Evolutionary conservation across 202 grass and related monocot species (phyloP).

Genomic region (Zizania palustris): DNA sequence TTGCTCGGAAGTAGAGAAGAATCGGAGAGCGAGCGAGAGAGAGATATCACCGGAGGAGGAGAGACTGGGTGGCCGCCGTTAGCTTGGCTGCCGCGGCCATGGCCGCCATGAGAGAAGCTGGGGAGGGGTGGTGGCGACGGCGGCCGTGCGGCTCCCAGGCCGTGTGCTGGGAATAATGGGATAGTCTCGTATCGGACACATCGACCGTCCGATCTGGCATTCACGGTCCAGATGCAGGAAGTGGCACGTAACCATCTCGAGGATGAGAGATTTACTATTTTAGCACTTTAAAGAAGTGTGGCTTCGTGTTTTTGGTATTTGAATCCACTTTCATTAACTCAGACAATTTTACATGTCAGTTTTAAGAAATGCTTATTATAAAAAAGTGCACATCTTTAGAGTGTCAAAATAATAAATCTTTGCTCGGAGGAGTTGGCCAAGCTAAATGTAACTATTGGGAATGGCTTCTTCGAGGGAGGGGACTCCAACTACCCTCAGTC

Average conservation of each 20-base stretch:
- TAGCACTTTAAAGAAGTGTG: too few species aligned
- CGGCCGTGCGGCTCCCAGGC: not conserved
- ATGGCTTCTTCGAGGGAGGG: too few species aligned
- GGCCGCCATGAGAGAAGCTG: slow-evolving; percentile 34
- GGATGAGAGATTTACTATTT: too few species aligned
- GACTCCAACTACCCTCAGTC: too few species aligned
- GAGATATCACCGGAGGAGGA: slow-evolving; percentile 51
- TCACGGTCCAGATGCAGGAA: not conserved
- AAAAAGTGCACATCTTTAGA: too few species aligned
- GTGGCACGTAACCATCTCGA: not conserved
- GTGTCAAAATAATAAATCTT: too few species aligned
- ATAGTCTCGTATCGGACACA: not conserved
- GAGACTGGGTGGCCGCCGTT: slow-evolving; percentile 45
- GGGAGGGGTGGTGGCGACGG: not conserved
- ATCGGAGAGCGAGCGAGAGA: slow-evolving; percentile 6
- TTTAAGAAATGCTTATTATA: too few species aligned
- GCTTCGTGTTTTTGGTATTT: too few species aligned
- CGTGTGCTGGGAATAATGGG: not conserved
- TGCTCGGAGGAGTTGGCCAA: too few species aligned
- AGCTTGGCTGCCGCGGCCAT: slow-evolving; percentile 58
- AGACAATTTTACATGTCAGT: too few species aligned
- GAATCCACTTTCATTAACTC: too few species aligned
- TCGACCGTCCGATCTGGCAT: not conserved
- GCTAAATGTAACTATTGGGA: too few species aligned
- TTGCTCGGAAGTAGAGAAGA: not conserved